phyloP scores from a whole-genome alignment of 345 rosid genomes.

The Sisymbrium irio region DNA sequence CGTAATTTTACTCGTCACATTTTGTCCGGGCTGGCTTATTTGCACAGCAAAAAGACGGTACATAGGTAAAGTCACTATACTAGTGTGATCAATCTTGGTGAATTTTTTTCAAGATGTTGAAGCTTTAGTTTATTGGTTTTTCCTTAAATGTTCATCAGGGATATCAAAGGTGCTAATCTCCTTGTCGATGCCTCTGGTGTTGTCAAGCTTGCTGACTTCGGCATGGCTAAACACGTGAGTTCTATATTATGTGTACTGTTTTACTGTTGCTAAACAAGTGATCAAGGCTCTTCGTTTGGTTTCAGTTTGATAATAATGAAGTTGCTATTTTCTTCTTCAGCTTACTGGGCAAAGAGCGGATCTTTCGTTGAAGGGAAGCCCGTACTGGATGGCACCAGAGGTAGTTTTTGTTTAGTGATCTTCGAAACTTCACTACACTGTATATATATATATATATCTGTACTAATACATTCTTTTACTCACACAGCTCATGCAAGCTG shows the following conservation, averaged over 20 bases:
- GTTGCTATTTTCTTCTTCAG: conserved; percentile 40
- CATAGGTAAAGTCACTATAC: conserved; percentile 56
- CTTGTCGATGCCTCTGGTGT: conserved; percentile 96
- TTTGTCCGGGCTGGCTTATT: conserved; percentile 81
- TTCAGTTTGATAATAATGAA: neutral
- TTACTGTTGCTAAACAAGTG: neutral
- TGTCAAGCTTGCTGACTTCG: conserved; percentile 96
- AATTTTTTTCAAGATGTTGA: neutral
- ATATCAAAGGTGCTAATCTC: conserved; percentile 96
- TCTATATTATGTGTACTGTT: neutral
- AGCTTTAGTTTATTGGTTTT: neutral
- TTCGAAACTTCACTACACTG: neutral
- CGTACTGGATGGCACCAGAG: conserved; percentile 99
- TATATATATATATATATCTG: neutral
- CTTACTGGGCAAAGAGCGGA: conserved; percentile 86
- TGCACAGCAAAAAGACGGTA: conserved; percentile 85
- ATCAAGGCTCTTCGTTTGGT: neutral
- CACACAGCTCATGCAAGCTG: conserved; percentile 85
- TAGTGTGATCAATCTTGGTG: conserved; percentile 9
- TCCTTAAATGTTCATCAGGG: conserved; percentile 49
- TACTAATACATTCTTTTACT: conserved; percentile 22
- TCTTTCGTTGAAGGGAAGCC: conserved; percentile 93
- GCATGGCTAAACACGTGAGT: conserved; percentile 98
- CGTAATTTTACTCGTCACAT: conserved; percentile 95
- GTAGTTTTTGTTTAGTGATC: conserved; percentile 37